phyloP scores from a whole-genome alignment of 2,329 filamentous ascomycete species.

The Monilinia vaccinii-corymbosi region DNA sequence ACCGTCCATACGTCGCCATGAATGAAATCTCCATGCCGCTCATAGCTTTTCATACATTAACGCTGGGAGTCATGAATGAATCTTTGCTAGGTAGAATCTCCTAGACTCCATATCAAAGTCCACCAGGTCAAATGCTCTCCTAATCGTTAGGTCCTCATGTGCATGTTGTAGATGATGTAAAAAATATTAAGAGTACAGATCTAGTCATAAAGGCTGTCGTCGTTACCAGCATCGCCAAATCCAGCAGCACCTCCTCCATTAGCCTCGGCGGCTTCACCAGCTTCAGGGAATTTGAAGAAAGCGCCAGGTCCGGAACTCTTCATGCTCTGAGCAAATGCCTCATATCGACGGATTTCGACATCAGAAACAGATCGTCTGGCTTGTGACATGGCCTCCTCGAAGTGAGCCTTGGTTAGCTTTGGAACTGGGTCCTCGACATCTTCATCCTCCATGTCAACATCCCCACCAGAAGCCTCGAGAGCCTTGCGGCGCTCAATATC shows the following conservation, averaged over 20 bases:
- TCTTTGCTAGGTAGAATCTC: conserved; percentile 8
- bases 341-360: conserved; percentile 95
- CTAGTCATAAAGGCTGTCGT: conserved; percentile 97
- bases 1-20: conserved; percentile 3
- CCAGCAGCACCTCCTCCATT: conserved; percentile 40
- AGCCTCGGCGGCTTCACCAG: conserved; percentile 50
- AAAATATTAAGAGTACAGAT: conserved; percentile 28
- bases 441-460: conserved; percentile 72
- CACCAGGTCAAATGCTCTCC: conserved; percentile 9
- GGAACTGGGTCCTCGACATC: conserved; percentile 88
- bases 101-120: conserved; percentile 14
- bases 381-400: conserved; percentile 96
- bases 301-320: conserved; percentile 94
- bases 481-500: conserved; percentile 90
- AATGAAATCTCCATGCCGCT: conserved; percentile 1
- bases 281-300: conserved; percentile 91
- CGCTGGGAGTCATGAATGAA: neutral
- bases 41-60: neutral
- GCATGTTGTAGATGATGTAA: conserved; percentile 14
- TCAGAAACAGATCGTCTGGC: conserved; percentile 91
- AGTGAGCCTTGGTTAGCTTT: conserved; percentile 90
- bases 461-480: conserved; percentile 75
- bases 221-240: conserved; percentile 82
- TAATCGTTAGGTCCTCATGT: conserved; percentile 13
- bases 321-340: conserved; percentile 98